Evolutionary conservation across 2,329 filamentous ascomycete species (phyloP).

Genomic region (Hypoxylon sp.): DNA sequence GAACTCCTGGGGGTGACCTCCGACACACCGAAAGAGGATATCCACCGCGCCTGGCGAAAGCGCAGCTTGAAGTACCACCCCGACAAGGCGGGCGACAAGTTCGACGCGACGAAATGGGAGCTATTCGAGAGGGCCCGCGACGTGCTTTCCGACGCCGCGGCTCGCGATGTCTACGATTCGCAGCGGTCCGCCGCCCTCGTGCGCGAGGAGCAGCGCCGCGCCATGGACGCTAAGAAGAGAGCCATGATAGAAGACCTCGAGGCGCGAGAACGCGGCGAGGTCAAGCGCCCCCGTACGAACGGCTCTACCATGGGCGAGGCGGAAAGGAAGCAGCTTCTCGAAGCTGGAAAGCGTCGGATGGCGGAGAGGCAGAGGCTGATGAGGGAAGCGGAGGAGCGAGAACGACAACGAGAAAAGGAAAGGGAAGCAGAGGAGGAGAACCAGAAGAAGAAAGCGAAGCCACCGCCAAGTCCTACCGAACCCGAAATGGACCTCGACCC

Average conservation of each 20-base stretch:
- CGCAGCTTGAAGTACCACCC: conserved; percentile 92
- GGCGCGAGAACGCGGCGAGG: conserved; percentile 73
- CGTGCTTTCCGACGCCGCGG: conserved; percentile 76
- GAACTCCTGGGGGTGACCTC: conserved; percentile 76
- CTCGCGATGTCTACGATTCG: conserved; percentile 81
- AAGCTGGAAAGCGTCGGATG: conserved; percentile 52
- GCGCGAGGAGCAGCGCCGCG: conserved; percentile 76
- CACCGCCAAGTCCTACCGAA: conserved; percentile 23
- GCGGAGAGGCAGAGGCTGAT: conserved; percentile 58
- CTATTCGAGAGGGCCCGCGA: conserved; percentile 87
- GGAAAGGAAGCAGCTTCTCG: conserved; percentile 50
- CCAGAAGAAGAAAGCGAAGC: conserved; percentile 7
- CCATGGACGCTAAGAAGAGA: conserved; percentile 78
- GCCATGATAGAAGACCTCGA: conserved; percentile 90
- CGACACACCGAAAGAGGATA: conserved; percentile 74
- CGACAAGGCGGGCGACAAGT: conserved; percentile 83
- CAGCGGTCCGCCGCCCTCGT: conserved; percentile 75
- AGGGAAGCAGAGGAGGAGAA: conserved; percentile 22
- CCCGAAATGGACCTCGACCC: conserved; percentile 31
- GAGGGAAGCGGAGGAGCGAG: conserved; percentile 57
- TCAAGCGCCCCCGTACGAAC: conserved; percentile 68
- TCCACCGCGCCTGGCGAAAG: conserved; percentile 82
- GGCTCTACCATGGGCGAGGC: conserved; percentile 40
- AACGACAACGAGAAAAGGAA: conserved; percentile 54
- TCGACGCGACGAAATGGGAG: conserved; percentile 86